These are phyloP conservation scores for Penicillium sp. DNA, from an alignment of 2,329 filamentous ascomycete genomes.

Conservation along the genomic window DNA sequence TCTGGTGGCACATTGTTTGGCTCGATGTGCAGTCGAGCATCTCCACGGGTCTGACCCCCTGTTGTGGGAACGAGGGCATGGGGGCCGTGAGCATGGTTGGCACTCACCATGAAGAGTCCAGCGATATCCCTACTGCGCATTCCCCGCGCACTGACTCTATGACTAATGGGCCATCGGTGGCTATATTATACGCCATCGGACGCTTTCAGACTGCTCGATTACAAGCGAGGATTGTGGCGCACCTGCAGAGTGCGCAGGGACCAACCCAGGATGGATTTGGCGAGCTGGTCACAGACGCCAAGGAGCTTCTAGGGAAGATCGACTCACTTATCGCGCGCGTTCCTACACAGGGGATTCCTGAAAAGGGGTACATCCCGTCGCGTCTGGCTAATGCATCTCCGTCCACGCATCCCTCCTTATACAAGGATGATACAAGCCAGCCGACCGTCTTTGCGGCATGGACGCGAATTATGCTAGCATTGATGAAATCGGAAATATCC, in stretches of 20 bases:
- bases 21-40: slow-evolving; percentile 22
- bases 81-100: background rate
- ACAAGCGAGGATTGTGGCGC: background rate
- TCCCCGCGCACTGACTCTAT: background rate
- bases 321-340: background rate
- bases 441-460: background rate
- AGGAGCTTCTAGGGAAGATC: background rate
- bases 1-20: slow-evolving; percentile 25
- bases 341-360: background rate
- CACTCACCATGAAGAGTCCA: background rate
- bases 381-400: background rate
- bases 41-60: slow-evolving; percentile 17
- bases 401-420: background rate
- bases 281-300: background rate
- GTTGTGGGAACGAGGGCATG: slow-evolving; percentile 1
- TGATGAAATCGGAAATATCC: background rate
- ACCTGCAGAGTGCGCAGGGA: background rate
- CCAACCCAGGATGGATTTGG: background rate
- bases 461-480: background rate
- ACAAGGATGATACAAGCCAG: background rate
- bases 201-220: background rate
- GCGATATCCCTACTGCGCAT: background rate
- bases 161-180: background rate
- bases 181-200: background rate
- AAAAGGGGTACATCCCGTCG: background rate